Evolutionary conservation across 805 yeast genomes (phyloP).

Genomic region (Saccharomycodes ludwigii): DNA sequence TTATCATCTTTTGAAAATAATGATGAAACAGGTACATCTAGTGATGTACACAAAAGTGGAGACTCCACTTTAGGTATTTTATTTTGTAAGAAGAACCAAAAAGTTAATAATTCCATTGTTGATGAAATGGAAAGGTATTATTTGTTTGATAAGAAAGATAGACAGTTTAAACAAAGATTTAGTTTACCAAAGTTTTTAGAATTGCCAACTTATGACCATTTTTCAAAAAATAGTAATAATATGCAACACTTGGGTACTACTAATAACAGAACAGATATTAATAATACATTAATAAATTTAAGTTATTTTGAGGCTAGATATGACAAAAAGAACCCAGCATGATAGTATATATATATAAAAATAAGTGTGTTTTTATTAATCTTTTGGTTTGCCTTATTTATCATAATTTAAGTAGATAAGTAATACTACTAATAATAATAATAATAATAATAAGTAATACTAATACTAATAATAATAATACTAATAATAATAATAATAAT

Average conservation of each 20-base stretch:
- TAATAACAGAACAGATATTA: constrained; percentile 11
- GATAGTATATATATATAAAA: constrained; percentile 1
- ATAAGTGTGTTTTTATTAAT: too few relatives aligned
- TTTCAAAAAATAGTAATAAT: too few relatives aligned
- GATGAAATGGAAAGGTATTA: constrained; percentile 5
- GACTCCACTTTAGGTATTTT: constrained; percentile 2
- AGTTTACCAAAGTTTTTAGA: constrained; percentile 15
- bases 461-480: too few relatives aligned
- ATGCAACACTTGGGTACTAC: too few relatives aligned
- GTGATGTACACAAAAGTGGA: constrained; percentile 2
- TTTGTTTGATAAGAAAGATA: constrained; percentile 14
- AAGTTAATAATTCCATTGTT: neutral
- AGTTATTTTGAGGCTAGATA: constrained; percentile 19
- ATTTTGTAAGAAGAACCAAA: neutral
- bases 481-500: too few relatives aligned
- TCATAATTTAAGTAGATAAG: too few relatives aligned
- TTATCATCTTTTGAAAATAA: constrained; percentile 19
- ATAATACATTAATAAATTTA: constrained; percentile 19
- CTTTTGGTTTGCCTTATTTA: too few relatives aligned
- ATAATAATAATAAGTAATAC: too few relatives aligned
- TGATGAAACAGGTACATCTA: constrained; percentile 2
- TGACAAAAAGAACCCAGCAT: constrained; percentile 20
- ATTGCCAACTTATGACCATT: too few relatives aligned
- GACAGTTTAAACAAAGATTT: constrained; percentile 10
- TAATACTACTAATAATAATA: too few relatives aligned